phyloP scores from a whole-genome alignment of 2,329 filamentous ascomycete species.

The Alternaria gaisen region DNA sequence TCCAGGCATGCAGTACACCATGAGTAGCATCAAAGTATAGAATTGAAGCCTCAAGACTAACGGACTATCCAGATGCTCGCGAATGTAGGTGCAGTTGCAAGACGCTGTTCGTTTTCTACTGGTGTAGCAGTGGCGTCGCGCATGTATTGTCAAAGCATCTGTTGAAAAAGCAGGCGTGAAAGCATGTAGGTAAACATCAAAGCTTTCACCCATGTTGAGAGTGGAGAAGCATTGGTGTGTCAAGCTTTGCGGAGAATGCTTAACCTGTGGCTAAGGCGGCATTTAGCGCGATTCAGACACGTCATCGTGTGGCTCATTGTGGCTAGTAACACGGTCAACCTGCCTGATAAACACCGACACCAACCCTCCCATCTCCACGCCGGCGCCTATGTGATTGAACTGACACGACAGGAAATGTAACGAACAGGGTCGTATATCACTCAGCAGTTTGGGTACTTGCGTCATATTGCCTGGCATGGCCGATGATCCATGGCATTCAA shows the following conservation, averaged over 20 bases:
- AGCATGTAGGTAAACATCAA: neutral
- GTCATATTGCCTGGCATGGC: no score
- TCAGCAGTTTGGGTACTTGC: no score
- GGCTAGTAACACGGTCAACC: neutral
- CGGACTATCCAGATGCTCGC: neutral
- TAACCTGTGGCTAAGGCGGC: neutral
- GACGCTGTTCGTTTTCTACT: no score
- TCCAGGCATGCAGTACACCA: neutral
- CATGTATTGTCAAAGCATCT: no score
- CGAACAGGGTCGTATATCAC: neutral
- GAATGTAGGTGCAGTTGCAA: no score
- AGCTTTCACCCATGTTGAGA: neutral
- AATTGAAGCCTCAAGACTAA: neutral
- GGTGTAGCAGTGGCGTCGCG: no score
- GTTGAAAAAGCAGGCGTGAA: neutral
- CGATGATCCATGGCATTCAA: no score
- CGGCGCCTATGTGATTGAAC: neutral
- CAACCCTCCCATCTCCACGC: neutral
- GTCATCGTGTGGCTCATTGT: slow-evolving; percentile 4
- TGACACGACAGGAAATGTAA: neutral
- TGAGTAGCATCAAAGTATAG: neutral
- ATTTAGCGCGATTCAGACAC: neutral
- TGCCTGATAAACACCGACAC: neutral
- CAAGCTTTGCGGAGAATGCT: slow-evolving; percentile 14
- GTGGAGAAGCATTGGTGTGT: slow-evolving; percentile 1